These are phyloP conservation scores for Sporothrix brasiliensis DNA, from an alignment of 2,329 filamentous ascomycete species.

Conservation along the genomic window DNA sequence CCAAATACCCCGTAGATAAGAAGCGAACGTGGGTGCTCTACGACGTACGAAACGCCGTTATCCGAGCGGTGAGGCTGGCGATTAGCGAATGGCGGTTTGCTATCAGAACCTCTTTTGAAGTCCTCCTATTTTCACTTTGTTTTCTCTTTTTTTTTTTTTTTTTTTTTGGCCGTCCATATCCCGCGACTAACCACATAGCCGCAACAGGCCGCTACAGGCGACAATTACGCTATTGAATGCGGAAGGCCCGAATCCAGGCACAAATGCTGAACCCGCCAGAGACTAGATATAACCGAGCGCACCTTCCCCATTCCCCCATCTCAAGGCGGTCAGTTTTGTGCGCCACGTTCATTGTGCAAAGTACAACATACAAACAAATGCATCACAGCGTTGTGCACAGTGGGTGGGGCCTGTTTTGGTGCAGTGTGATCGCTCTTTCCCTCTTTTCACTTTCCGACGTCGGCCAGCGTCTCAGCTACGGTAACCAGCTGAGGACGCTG, in stretches of 20 bases:
- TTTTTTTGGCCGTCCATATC: not conserved
- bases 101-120: not conserved
- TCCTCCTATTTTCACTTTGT: not conserved
- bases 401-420: not conserved
- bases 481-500: not conserved
- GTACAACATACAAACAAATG: not conserved
- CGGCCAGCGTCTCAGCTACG: not conserved
- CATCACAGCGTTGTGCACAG: not conserved
- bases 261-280: not conserved
- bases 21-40: not conserved
- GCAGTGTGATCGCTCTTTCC: constrained; percentile 2
- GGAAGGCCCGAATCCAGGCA: constrained; percentile 7
- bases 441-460: not conserved
- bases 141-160: constrained; percentile 1
- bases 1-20: not conserved
- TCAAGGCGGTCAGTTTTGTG: not conserved
- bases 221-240: constrained; percentile 3
- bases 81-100: constrained; percentile 13
- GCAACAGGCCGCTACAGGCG: not conserved
- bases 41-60: not conserved
- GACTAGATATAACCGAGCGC: not conserved
- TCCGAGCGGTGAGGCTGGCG: constrained; percentile 25
- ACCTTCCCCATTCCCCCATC: constrained; percentile 19
- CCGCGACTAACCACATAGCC: constrained; percentile 25
- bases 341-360: not conserved